Evolutionary conservation across 768 basidiomycete genomes (phyloP), one percentile per base, ranked within the genome.

Genomic region (Lentinula detonsa): DNA sequence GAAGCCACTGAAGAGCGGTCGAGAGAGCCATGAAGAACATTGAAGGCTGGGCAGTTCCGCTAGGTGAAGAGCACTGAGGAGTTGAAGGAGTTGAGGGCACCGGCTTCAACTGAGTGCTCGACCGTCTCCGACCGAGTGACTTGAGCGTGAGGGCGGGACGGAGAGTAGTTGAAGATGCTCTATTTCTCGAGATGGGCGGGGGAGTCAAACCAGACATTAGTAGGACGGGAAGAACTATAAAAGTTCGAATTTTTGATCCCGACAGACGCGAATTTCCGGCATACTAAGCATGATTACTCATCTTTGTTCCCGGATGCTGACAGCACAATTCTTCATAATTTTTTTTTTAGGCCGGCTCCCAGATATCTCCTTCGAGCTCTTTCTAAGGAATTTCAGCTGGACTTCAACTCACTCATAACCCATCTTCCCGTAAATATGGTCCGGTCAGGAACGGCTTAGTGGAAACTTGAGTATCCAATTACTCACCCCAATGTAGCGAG

Each of bases 131-230:
- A 45, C 83, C 85, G 53, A 85, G 79, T 60, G 84, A 75, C 65
- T 73, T 70, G 65, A 82, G 70, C 49, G 85, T 78, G 55, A 84
- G 67, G 9, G 80, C 73, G 37, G 83, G 79, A 37, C 81, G 76
- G 52, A 87, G 78, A 64, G 76, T 81, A 28, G 83, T 83, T 48
- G 86, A 87, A 50, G 81, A 85, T 0, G 85, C 83, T 60, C 84
- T 82, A 68, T 75, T 76, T 67, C 83, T 82, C 66, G 72, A 73
- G 42, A 73, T 72, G 58, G 76, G 77, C 49, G 82, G 81, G 62
- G 73, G 70, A 43, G 66, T 63, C 23, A 68, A 64, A 42, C 40
- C 53, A 64, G 68, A 60, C 68, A 68, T 56, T 55, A 49, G 54
- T 48, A 66, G 62, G 62, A 68, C 64, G 63, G 58, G 62, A 57